Base-by-base conservation (phyloP, 768 basidiomycete genomes). In the Suillus discolor region DNA sequence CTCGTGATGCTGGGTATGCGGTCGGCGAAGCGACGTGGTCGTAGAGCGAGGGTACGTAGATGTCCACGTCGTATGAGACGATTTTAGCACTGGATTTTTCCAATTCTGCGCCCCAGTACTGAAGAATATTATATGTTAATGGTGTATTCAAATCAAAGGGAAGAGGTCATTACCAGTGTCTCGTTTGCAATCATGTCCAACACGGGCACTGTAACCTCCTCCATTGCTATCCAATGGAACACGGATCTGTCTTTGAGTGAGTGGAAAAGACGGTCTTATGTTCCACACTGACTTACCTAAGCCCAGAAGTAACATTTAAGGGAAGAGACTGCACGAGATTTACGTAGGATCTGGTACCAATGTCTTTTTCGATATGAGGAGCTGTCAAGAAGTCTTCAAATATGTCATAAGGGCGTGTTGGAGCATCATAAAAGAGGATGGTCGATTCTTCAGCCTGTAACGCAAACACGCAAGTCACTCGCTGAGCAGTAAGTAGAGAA, bases 401-500 rank as follows among this genome's bases (percentile, higher is more conserved):
- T 5, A 71, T 59, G 31, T 73, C 72, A 13, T 63, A 38, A 38
- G 72, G 75, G 28, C 70, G 69, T 18, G 66, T 62, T 47, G 75
- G 87, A 0, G 68, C 84, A 69, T 90, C 84, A 68, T 90, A 89
- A 74, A 90, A 90, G 28, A 90, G 61, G 4, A 85, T 15, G 77
- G 69, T 18, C 64, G 72, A 77, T 42, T 60, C 51, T 47, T 64
- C 47, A 23, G 63, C 61, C 73, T 70, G 49, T 1, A 63, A 45
- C 3, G 49, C 25, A 23, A 45, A 38, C 45, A 12, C 16, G 82
- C 57, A 12, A 77, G 70, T 65, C 72, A 77, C 42, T 59, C 60
- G 44, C 64, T 44, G 57, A 63, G 61, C 66, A 65, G 36, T 1
- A 65, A 41, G 4, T 57, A 18, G n/a, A 23, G 15, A 23, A 59